Conservation (phyloP, 2,329 filamentous ascomycete genomes). For the Aspergillus clavatus region DNA sequence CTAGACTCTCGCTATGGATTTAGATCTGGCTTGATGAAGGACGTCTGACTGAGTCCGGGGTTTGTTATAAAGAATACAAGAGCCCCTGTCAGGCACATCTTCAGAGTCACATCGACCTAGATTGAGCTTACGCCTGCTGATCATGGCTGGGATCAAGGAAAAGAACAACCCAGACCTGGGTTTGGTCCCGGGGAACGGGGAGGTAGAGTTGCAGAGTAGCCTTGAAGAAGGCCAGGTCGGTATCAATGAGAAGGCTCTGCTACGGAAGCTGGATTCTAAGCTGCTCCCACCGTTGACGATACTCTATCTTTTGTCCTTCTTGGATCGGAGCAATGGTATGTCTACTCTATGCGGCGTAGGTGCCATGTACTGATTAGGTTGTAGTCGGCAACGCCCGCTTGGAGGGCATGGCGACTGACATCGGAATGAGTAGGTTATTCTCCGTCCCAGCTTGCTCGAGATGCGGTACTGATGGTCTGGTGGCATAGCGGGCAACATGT, state of each 20-base stretch:
- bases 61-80: no score
- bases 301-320: slow-evolving; percentile 42
- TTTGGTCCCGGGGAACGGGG: neutral
- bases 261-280: slow-evolving; percentile 43
- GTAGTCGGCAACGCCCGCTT: slow-evolving; percentile 38
- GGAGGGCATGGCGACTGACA: slow-evolving; percentile 35
- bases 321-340: slow-evolving; percentile 41
- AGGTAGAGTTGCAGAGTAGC: slow-evolving; percentile 10
- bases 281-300: slow-evolving; percentile 42
- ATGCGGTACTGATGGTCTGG: neutral
- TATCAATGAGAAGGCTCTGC: slow-evolving; percentile 37
- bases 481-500: slow-evolving; percentile 33
- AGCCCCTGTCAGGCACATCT: no score
- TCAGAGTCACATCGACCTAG: neutral
- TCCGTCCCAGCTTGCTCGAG: neutral
- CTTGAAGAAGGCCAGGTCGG: slow-evolving; percentile 15
- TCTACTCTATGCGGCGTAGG: neutral
- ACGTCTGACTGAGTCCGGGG: no score
- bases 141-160: slow-evolving; percentile 10
- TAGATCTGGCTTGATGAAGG: no score
- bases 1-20: slow-evolving; percentile 1
- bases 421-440: slow-evolving; percentile 33
- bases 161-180: neutral
- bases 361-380: neutral
- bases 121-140: neutral